phyloP scores from a whole-genome alignment of 495 filamentous ascomycete genomes.

The Margaritispora aquatica region DNA sequence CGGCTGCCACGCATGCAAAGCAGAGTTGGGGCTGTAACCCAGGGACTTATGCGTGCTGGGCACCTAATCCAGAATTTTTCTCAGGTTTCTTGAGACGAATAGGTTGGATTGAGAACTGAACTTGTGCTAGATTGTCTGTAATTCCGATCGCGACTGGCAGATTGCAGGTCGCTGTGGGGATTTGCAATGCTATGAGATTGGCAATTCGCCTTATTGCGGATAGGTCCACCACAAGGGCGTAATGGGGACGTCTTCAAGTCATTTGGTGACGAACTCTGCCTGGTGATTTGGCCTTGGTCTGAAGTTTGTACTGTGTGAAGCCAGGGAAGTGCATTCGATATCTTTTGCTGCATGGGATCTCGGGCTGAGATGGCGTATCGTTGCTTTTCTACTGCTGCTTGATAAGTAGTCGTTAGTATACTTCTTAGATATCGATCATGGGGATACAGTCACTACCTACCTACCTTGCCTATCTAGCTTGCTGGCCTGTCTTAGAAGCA shows the following conservation, averaged over 20 bases:
- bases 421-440: too few species aligned
- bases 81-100: background rate
- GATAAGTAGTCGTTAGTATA: too few species aligned
- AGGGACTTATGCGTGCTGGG: background rate
- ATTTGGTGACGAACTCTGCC: background rate
- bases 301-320: too few species aligned
- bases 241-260: background rate
- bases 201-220: background rate
- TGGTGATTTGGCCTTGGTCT: too few species aligned
- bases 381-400: too few species aligned
- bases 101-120: background rate
- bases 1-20: background rate
- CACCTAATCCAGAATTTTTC: background rate
- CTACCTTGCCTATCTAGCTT: too few species aligned
- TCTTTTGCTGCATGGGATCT: too few species aligned
- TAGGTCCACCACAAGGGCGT: too few species aligned
- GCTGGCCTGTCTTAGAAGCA: too few species aligned
- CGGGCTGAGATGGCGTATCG: too few species aligned
- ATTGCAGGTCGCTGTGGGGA: background rate
- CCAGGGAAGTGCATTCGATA: too few species aligned
- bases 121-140: background rate
- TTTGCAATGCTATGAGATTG: background rate
- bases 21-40: background rate
- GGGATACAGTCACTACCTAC: too few species aligned
- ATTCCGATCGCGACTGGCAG: background rate